Evolutionary conservation across 805 yeast species (phyloP).

Genomic region (Pachysolen tannophilus): DNA sequence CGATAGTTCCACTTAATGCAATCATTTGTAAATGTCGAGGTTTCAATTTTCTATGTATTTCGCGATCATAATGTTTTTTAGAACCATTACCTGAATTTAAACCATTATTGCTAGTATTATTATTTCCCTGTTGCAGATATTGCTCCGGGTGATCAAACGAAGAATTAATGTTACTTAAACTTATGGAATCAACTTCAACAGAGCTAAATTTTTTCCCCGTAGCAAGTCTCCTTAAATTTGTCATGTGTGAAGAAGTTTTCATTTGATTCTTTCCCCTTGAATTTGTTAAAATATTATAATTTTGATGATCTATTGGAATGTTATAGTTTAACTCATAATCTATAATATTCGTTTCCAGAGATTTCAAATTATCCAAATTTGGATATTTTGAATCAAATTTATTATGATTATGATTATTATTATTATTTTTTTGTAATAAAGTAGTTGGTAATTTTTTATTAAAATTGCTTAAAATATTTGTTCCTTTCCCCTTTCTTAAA

Average conservation of each 20-base stretch:
- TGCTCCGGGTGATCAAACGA: not conserved
- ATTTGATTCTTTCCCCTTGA: not conserved
- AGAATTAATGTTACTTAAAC: too few relatives aligned
- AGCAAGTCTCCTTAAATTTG: slow-evolving; percentile 2
- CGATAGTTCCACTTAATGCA: slow-evolving; percentile 71
- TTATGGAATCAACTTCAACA: too few relatives aligned
- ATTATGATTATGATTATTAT: not conserved
- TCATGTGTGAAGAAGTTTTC: not conserved
- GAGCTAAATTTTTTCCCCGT: too few relatives aligned
- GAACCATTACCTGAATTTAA: slow-evolving; percentile 1
- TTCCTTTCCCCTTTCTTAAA: not conserved
- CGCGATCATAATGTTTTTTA: not conserved
- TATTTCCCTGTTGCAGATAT: not conserved
- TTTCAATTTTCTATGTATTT: slow-evolving; percentile 35
- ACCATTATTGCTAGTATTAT: not conserved
- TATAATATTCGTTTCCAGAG: slow-evolving; percentile 7
- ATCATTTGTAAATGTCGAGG: slow-evolving; percentile 71
- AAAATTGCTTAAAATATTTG: not conserved
- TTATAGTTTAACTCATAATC: slow-evolving; percentile 6
- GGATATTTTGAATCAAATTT: not conserved
- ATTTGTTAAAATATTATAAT: slow-evolving; percentile 1
- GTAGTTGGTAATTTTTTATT: too few relatives aligned
- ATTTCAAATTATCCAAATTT: slow-evolving; percentile 4
- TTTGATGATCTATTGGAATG: slow-evolving; percentile 8
- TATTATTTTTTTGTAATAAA: too few relatives aligned